Evolutionary conservation across 1,139 yeast species (phyloP).

Genomic region (Kluyveromyces sp.): DNA sequence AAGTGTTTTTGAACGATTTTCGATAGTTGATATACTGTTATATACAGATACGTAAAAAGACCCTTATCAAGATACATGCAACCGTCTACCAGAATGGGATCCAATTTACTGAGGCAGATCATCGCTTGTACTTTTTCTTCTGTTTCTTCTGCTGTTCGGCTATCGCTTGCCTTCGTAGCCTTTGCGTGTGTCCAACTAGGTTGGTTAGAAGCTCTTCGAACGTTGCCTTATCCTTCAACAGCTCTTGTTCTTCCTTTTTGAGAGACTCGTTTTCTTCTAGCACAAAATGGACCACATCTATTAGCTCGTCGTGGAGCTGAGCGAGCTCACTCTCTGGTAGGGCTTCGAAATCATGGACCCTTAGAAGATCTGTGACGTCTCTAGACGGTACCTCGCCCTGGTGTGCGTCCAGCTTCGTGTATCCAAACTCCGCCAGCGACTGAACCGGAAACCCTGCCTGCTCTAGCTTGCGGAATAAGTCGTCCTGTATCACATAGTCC

Average conservation of each 20-base stretch:
- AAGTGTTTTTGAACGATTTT: neutral
- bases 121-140: slow-evolving; percentile 15
- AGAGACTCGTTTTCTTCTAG: slow-evolving; percentile 17
- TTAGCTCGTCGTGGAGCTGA: slow-evolving; percentile 24
- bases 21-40: neutral
- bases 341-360: neutral
- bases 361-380: slow-evolving; percentile 2
- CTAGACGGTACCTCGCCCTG: slow-evolving; percentile 13
- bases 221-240: slow-evolving; percentile 25
- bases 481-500: slow-evolving; percentile 5
- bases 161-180: slow-evolving; percentile 29
- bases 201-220: slow-evolving; percentile 30
- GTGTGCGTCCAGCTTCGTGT: slow-evolving; percentile 13
- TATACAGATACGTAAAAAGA: slow-evolving; percentile 8
- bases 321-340: slow-evolving; percentile 10
- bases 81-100: too few species aligned
- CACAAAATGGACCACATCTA: slow-evolving; percentile 22
- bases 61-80: neutral
- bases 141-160: slow-evolving; percentile 25
- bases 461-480: slow-evolving; percentile 1
- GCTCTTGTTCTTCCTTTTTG: slow-evolving; percentile 15
- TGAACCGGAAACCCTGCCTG: slow-evolving; percentile 14
- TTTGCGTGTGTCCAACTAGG: slow-evolving; percentile 31
- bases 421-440: slow-evolving; percentile 17
- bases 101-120: slow-evolving; percentile 18